These are phyloP conservation scores for Aspergillus neoniger DNA, from an alignment of 2,329 filamentous ascomycete species.

Conservation along the genomic window DNA sequence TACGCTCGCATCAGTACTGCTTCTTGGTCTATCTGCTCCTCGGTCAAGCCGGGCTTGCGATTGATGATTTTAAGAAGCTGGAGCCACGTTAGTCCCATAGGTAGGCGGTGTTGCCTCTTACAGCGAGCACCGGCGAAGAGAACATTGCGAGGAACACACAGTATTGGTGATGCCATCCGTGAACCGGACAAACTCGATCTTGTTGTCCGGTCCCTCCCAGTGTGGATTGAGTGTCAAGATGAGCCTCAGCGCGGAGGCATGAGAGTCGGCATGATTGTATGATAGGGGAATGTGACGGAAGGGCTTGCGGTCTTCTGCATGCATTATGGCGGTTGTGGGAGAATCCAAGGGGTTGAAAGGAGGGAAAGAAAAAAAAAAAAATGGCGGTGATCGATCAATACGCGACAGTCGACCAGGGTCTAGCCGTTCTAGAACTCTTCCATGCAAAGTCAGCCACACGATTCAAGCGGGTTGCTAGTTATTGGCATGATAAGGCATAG, in stretches of 20 bases:
- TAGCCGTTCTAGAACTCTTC: not conserved
- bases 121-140: not conserved
- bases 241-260: slow-evolving; percentile 75
- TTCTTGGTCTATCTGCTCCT: slow-evolving; percentile 77
- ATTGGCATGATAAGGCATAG: not conserved
- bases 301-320: slow-evolving; percentile 13
- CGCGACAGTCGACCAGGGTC: not conserved
- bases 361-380: not conserved
- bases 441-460: not conserved
- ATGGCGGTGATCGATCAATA: not conserved
- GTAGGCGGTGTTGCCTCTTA: not conserved
- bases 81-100: slow-evolving; percentile 23
- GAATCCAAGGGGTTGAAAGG: not conserved
- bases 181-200: slow-evolving; percentile 84
- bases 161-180: slow-evolving; percentile 99
- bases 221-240: slow-evolving; percentile 78
- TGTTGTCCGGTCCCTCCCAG: slow-evolving; percentile 73
- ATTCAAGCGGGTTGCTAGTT: not conserved
- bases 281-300: slow-evolving; percentile 67
- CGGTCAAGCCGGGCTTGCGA: slow-evolving; percentile 63
- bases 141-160: slow-evolving; percentile 45
- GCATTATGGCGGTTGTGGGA: not conserved
- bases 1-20: slow-evolving; percentile 90
- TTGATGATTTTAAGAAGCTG: slow-evolving; percentile 56
- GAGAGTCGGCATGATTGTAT: slow-evolving; percentile 76